phyloP scores from a whole-genome alignment of 371 early-diverging fungal genomes.

The Mucor velutinosus region DNA sequence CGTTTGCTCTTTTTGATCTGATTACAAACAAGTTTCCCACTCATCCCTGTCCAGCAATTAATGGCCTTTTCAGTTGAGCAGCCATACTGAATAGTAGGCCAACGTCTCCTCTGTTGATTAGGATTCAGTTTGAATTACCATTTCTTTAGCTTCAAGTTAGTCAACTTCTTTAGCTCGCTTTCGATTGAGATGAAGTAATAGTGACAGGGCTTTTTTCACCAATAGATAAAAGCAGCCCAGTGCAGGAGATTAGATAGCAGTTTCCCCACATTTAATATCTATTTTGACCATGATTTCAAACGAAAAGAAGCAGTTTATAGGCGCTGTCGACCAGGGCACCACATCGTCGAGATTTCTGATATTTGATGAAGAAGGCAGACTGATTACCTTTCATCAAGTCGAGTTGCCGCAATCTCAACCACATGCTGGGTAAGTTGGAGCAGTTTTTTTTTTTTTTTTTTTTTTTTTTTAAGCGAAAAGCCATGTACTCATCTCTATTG shows the following conservation, averaged over 20 bases:
- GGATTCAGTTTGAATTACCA: neutral
- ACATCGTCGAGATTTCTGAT: constrained; percentile 89
- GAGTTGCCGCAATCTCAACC: constrained; percentile 79
- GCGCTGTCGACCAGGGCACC: constrained; percentile 95
- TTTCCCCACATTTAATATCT: neutral
- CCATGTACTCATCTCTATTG: too few species aligned
- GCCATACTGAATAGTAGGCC: too few species aligned
- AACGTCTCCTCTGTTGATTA: neutral
- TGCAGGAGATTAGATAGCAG: neutral
- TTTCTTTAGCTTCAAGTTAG: neutral
- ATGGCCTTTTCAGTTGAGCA: too few species aligned
- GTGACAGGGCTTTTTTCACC: neutral
- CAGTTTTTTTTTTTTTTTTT: too few species aligned
- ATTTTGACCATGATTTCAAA: constrained; percentile 25
- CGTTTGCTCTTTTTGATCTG: neutral
- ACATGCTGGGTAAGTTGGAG: constrained; percentile 74
- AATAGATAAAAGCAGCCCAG: neutral
- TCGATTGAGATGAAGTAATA: neutral
- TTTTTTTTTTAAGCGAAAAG: too few species aligned
- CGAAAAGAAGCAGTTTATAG: constrained; percentile 66
- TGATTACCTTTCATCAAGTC: constrained; percentile 76
- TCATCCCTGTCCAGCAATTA: neutral
- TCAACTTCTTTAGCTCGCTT: neutral
- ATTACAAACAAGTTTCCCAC: neutral
- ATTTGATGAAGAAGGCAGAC: constrained; percentile 74